Base-by-base conservation (phyloP, 2,329 filamentous ascomycete species). In the Fusarium albosuccineum region DNA sequence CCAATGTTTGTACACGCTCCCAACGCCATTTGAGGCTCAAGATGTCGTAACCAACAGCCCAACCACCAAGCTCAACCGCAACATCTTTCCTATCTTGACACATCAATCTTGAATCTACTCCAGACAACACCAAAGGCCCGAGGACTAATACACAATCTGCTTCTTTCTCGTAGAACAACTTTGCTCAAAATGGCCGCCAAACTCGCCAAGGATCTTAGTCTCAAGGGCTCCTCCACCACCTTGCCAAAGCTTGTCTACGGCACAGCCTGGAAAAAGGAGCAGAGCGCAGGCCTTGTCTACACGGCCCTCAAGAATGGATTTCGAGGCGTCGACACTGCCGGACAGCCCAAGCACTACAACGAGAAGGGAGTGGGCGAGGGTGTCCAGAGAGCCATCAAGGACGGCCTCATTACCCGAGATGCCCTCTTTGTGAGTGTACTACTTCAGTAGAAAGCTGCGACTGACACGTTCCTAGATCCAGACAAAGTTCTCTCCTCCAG, bases 221-320 rank as follows among this genome's bases (percentile, higher is more conserved):
- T 79, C 22, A 72, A 71, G 45, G 73, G 74, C 9, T 69, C 68
- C 45, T 67, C 74, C 27, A 77, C 77, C 41, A 75, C 71, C 14
- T 83, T 87, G 69, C 86, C 86, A 6, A 83, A 81, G 64, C 80
- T 89, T 30, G 72, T 96, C 65, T 96, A 96, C 76, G 92, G 92
- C 52, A 95, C 92, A 3, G 92, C 92, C n/a, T 95, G 92, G 92
- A 96, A 96, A 77, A 90, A 91, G 72, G 87, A 90, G 1, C 46
- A 79, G 80, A 16, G 93, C 91, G 83, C 85, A 17, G 81, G 86
- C 56, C 82, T 95, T 3, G 92, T 96, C 22, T 87, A 90, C 70
- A 78, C 85, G 65, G 92, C 93, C 2, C 74, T 96, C 34, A 82
- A 82, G 44, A 81, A 86, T 44, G 92, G 92, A 6, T 96, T 95